Evolutionary conservation across 768 basidiomycete species (phyloP), one percentile per base, ranked within the genome.

Genomic region (Cystofilobasidium ferigula): DNA sequence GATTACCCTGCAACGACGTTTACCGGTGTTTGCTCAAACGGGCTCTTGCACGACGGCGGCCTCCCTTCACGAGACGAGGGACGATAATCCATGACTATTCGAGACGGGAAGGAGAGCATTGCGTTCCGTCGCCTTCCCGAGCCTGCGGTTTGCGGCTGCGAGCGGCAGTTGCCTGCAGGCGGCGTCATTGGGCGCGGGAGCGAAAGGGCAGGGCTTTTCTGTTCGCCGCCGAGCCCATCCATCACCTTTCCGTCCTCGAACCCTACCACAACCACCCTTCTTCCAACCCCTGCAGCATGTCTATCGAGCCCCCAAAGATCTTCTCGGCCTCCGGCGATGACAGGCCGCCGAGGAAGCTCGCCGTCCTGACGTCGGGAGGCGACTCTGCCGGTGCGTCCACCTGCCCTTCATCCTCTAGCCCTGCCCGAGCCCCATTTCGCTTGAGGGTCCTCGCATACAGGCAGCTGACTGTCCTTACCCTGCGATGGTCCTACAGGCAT

Each of bases 321-420:
- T 63, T 68, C 45, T 34, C 62, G 7, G 42, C 67, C 47, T 28
- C 54, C n/a, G 53, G 22, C 26, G 43, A 63, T 35, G 67, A 62
- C 42, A 45, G 38, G 26, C 38, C 61, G 18, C 68, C 68, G 16
- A 48, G 64, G 26, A 64, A 66, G 69, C 71, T 75, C 36, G 94
- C 93, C 0, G 86, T 94, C 58, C 83, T 98, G 70, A 99, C 95
- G 1, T 89, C 87, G 2, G 95, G 94, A 54, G 94, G 95, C 73
- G 95, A 99, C 80, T 90, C 88, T 78, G 93, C 95, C 61, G 95
- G 95, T 72, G 77, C 76, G 78, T 66, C 60, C 26, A n/a, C 36
- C 26, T 62, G 22, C 74, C 74, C 57, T 73, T 72, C 73, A 73
- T 56, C 70, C 72, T 71, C 14, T 20, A 0, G 5, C 12, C 13